Conservation (phyloP, 176 grass and related monocot genomes). For the Oryza brachyantha region DNA sequence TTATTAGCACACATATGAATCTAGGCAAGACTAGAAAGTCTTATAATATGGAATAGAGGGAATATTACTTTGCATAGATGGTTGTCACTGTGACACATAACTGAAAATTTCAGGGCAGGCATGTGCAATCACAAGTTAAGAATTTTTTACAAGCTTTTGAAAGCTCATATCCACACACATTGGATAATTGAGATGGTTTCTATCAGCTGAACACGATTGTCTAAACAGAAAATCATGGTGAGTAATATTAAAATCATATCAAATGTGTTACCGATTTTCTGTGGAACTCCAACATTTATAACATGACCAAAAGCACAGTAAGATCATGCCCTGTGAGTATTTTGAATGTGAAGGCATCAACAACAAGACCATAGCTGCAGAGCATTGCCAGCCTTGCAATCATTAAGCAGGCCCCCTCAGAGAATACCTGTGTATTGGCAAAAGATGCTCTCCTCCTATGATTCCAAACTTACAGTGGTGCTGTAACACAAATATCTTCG, state of each 20-base stretch:
- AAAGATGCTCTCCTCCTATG: constrained; percentile 27
- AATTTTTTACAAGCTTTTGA: background rate
- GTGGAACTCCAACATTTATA: background rate
- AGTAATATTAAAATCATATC: background rate
- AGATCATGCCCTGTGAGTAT: background rate
- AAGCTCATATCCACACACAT: background rate
- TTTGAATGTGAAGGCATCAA: background rate
- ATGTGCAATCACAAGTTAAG: background rate
- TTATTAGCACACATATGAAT: too few relatives aligned
- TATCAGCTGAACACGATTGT: background rate
- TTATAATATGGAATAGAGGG: too few relatives aligned
- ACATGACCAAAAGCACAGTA: background rate
- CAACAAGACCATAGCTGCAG: background rate
- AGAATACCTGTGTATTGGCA: constrained; percentile 7
- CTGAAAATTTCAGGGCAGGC: background rate
- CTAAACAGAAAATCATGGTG: background rate
- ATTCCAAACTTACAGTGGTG: constrained; percentile 13
- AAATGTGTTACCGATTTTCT: background rate
- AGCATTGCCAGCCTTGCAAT: background rate
- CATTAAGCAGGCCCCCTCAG: constrained; percentile 4
- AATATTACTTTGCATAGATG: background rate
- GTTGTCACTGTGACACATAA: background rate
- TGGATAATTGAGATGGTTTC: background rate
- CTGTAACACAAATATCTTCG: constrained; percentile 24
- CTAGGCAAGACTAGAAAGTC: too few relatives aligned